phyloP scores from a whole-genome alignment of 306 rosid species.

The Casuarina glauca region DNA sequence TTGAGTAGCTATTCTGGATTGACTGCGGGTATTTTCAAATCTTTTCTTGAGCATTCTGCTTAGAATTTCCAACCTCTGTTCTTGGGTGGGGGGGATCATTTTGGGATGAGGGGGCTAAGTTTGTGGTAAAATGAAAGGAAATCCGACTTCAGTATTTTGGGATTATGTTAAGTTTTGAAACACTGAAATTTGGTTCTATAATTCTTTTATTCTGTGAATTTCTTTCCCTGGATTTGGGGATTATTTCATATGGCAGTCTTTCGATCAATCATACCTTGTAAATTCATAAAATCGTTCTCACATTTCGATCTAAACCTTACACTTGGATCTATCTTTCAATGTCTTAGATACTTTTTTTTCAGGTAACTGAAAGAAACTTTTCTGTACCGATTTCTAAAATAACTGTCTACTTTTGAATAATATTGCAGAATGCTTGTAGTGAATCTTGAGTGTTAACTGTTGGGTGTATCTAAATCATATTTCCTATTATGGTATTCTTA shows the following conservation, averaged over 20 bases:
- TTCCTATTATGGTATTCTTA: background rate
- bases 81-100: background rate
- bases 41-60: background rate
- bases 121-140: background rate
- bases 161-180: background rate
- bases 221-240: background rate
- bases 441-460: background rate
- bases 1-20: constrained; percentile 1
- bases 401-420: background rate
- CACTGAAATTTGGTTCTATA: background rate
- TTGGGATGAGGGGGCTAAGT: background rate
- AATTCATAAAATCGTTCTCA: background rate
- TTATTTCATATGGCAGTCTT: background rate
- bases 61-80: background rate
- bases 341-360: constrained; percentile 5
- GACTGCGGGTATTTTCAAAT: background rate
- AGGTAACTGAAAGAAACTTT: background rate
- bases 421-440: background rate
- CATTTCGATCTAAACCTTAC: background rate
- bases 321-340: background rate
- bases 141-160: background rate
- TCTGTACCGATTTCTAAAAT: background rate
- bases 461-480: background rate
- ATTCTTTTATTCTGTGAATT: background rate
- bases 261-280: background rate